These are phyloP conservation scores for Strigomonas culicis DNA, from an alignment of 208 protist species.

Conservation along the genomic window DNA sequence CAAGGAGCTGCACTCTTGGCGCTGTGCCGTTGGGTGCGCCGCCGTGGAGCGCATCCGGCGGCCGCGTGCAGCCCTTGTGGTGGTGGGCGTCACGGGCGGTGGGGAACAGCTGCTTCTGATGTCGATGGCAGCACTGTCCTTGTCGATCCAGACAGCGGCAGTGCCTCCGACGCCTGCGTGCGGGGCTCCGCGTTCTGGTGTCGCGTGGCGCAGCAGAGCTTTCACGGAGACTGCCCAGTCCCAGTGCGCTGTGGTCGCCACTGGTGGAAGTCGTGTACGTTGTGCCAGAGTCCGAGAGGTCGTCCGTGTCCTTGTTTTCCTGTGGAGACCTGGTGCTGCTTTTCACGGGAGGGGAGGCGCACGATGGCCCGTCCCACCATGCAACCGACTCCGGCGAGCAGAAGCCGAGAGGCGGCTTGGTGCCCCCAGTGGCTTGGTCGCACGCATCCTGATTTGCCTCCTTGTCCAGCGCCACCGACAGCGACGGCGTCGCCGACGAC, in stretches of 20 bases:
- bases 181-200: no score
- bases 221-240: no score
- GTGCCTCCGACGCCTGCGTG: no score
- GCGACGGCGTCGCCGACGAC: no score
- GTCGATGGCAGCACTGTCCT: neutral
- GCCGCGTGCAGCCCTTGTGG: no score
- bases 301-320: conserved; percentile 20
- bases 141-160: neutral
- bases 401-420: no score
- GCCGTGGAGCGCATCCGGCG: neutral
- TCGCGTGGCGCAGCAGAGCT: no score
- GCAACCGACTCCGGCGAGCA: conserved; percentile 50
- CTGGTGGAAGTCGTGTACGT: conserved; percentile 64
- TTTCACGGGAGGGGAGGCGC: neutral
- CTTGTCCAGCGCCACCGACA: no score
- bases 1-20: conserved; percentile 18
- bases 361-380: conserved; percentile 60
- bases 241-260: neutral
- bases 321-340: neutral
- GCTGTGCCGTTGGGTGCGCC: neutral
- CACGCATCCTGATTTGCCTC: no score
- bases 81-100: no score
- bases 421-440: no score
- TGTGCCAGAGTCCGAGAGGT: conserved; percentile 47
- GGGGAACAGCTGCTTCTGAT: neutral